Evolutionary conservation across 805 yeast species (phyloP).

Genomic region (Schizosaccharomyces lindneri): DNA sequence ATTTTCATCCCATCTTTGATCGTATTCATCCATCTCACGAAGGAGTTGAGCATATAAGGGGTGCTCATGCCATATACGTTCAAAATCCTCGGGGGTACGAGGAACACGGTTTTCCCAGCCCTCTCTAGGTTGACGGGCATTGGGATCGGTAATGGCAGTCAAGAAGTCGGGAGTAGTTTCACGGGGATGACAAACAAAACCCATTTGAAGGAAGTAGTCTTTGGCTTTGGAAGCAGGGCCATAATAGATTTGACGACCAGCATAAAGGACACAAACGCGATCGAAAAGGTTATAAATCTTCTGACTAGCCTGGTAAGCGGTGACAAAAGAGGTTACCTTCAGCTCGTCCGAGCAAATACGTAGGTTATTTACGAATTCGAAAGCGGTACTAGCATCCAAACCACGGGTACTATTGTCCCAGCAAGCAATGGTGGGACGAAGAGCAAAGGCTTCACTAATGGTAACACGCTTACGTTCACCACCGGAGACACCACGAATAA

Average conservation of each 20-base stretch:
- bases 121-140: constrained; percentile 20
- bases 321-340: constrained; percentile 33
- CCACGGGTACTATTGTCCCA: constrained; percentile 78
- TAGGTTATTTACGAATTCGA: constrained; percentile 44
- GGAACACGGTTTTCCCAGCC: constrained; percentile 29
- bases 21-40: constrained; percentile 22
- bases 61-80: constrained; percentile 27
- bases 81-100: constrained; percentile 25
- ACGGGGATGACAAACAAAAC: constrained; percentile 35
- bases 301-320: constrained; percentile 47
- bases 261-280: constrained; percentile 33
- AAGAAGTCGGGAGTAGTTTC: constrained; percentile 50
- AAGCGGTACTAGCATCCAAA: constrained; percentile 61
- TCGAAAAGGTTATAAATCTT: constrained; percentile 40
- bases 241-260: constrained; percentile 36
- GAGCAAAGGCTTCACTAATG: constrained; percentile 49
- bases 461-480: constrained; percentile 66
- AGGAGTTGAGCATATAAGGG: constrained; percentile 18
- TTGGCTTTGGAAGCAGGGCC: constrained; percentile 35
- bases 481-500: constrained; percentile 33
- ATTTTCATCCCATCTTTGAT: not conserved
- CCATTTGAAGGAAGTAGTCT: constrained; percentile 36
- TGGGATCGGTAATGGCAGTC: constrained; percentile 44
- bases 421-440: constrained; percentile 38
- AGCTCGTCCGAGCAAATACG: constrained; percentile 33